A percentile compares a stretch with the other conserved stretches of the same genome.
Evolutionary conservation across 1,139 yeast genomes (phyloP).

Genomic region (Trichomonascaceae sp.): DNA sequence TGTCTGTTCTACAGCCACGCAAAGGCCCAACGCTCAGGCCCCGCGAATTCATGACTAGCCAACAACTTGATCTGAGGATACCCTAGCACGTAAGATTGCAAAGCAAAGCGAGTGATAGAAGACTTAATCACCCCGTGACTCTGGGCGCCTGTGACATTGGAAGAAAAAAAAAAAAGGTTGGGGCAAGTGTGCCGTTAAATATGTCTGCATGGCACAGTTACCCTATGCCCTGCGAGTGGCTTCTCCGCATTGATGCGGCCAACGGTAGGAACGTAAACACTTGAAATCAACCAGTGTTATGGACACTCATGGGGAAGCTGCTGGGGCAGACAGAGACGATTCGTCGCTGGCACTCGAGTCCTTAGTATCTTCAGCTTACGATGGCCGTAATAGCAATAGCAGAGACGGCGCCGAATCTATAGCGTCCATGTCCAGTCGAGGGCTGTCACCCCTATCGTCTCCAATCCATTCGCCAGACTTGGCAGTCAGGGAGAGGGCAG

Average conservation of each 20-base stretch:
- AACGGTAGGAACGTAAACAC: no score
- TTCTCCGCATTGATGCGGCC: no score
- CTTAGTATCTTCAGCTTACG: conserved; percentile 25
- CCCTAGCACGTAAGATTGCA: conserved; percentile 16
- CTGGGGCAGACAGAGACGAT: no score
- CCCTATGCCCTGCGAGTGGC: no score
- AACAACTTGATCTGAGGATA: conserved; percentile 9
- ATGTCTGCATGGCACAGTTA: no score
- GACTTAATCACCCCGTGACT: conserved; percentile 14
- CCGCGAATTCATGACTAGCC: conserved; percentile 3
- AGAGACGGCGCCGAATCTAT: conserved; percentile 8
- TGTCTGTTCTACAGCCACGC: background rate
- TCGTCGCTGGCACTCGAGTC: conserved; percentile 24
- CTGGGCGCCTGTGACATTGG: conserved; percentile 16
- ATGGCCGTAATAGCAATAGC: no score
- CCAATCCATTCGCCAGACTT: conserved; percentile 5
- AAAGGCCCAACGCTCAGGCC: conserved; percentile 5
- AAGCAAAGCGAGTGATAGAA: conserved; percentile 12
- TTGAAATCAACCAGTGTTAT: no score
- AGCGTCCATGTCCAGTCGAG: conserved; percentile 15
- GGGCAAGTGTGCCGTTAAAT: no score
- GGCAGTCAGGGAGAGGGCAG: conserved; percentile 5
- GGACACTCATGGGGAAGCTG: no score
- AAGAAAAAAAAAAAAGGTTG: conserved; percentile 4
- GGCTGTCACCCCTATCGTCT: conserved; percentile 13